Evolutionary conservation across 805 yeast species (phyloP).

Genomic region (Lipomyces japonicus): DNA sequence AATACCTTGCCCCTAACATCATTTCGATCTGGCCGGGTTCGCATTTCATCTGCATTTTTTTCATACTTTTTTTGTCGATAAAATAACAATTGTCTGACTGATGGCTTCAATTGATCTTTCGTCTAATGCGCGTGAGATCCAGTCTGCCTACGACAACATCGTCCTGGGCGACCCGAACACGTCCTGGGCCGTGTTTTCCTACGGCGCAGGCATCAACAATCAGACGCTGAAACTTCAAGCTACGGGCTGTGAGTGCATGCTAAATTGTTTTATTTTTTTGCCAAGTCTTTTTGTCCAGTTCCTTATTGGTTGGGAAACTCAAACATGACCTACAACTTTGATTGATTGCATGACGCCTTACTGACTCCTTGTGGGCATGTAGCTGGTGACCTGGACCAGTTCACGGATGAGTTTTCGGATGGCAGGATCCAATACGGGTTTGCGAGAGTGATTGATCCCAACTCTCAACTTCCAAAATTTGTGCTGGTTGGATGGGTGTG

Average conservation of each 20-base stretch:
- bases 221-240: conserved; percentile 39
- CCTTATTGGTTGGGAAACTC: neutral
- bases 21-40: too few species aligned
- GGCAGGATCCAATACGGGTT: conserved; percentile 88
- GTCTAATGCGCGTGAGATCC: conserved; percentile 27
- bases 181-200: conserved; percentile 78
- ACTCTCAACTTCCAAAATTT: conserved; percentile 83
- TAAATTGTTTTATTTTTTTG: conserved; percentile 2
- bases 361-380: too few species aligned
- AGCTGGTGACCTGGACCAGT: conserved; percentile 66
- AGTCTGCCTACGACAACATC: conserved; percentile 62
- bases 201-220: conserved; percentile 52
- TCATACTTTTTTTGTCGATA: too few species aligned
- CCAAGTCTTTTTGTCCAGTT: neutral
- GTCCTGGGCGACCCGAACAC: conserved; percentile 69
- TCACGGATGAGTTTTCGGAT: conserved; percentile 77
- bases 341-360: neutral
- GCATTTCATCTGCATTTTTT: too few species aligned
- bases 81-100: too few species aligned
- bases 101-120: conserved; percentile 28
- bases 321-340: neutral
- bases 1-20: too few species aligned
- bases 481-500: conserved; percentile 78
- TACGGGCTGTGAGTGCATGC: conserved; percentile 33
- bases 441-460: conserved; percentile 81